Conservation (phyloP, 2,329 filamentous ascomycete species). For the Cylindrodendrum hubeiense region DNA sequence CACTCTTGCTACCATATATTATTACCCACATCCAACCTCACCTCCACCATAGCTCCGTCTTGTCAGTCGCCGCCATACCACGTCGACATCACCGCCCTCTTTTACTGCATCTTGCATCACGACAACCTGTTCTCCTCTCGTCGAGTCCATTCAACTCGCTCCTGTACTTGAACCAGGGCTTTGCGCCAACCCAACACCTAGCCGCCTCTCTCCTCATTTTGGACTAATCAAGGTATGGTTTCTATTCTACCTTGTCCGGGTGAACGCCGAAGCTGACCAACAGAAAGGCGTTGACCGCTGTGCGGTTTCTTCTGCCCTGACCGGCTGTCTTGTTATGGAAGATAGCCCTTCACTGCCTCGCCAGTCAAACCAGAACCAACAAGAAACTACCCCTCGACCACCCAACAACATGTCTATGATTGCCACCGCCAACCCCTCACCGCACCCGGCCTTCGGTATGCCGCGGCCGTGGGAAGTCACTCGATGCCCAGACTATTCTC, state of each 20-base stretch:
- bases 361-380: slow-evolving; percentile 44
- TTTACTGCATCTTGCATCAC: neutral
- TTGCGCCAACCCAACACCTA: neutral
- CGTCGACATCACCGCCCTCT: neutral
- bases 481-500: slow-evolving; percentile 50
- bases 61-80: neutral
- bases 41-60: slow-evolving; percentile 19
- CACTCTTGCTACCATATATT: slow-evolving; percentile 12
- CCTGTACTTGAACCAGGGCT: slow-evolving; percentile 1
- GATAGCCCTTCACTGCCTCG: slow-evolving; percentile 51
- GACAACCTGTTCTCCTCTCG: neutral
- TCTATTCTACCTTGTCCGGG: slow-evolving; percentile 6
- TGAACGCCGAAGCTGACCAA: slow-evolving; percentile 21
- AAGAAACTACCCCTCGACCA: slow-evolving; percentile 38
- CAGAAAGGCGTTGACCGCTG: slow-evolving; percentile 33
- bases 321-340: slow-evolving; percentile 54
- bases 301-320: slow-evolving; percentile 34
- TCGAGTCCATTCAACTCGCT: neutral
- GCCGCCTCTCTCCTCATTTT: slow-evolving; percentile 17
- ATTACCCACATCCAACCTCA: slow-evolving; percentile 17
- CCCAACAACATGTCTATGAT: slow-evolving; percentile 65
- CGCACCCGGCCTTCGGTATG: slow-evolving; percentile 55
- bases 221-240: slow-evolving; percentile 26
- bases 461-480: slow-evolving; percentile 55
- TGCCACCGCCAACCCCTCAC: slow-evolving; percentile 58